Evolutionary conservation across 2,329 filamentous ascomycete species (phyloP), one percentile per base, ranked within the genome.

Genomic region (Teratosphaeria gauchensis): DNA sequence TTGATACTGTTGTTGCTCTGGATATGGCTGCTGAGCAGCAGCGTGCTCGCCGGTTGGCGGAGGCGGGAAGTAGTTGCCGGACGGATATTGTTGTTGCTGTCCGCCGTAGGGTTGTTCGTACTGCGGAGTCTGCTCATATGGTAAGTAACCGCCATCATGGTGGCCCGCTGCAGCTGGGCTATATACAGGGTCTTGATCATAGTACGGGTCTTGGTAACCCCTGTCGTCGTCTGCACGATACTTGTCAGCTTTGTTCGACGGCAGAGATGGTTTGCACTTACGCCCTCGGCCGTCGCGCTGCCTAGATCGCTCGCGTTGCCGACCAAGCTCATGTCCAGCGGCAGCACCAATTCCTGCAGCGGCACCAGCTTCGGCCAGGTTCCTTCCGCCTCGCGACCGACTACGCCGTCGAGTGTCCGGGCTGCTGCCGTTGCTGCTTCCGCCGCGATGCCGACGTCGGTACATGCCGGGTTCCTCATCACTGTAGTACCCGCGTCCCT

Each of bases 321-420:
- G 74, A 28, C 78, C 76, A 64, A 80, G 77, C 66, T 84, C 81
- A 66, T 83, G 79, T 16, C 82, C 82, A 12, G 66, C 68, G 52
- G 82, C 73, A 28, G 80, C 82, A 55, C 80, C 80, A 21, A 78
- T 81, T 56, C 80, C 81, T 60, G 83, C 83, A 55, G 82, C 82
- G 31, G 82, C 76, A 30, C 80, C 82, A 30, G 80, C 80, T 60
- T 78, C 79, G 21, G 81, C 82, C 30, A 82, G 75, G 59, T 77
- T 76, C 56, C 77, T 74, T 59, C 75, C 78, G 56, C 73, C 75
- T 19, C 64, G 42, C 12, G 56, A 57, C 7, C 56, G 62, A 55
- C 68, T 71, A 31, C 71, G 66, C 57, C 70, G 67, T 55, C 71
- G 65, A 53, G 66, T 72, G 63, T 69, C 74, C 56, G 67, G 73